phyloP scores from a whole-genome alignment of 306 rosid genomes.

The Cyamopsis tetragonoloba region DNA sequence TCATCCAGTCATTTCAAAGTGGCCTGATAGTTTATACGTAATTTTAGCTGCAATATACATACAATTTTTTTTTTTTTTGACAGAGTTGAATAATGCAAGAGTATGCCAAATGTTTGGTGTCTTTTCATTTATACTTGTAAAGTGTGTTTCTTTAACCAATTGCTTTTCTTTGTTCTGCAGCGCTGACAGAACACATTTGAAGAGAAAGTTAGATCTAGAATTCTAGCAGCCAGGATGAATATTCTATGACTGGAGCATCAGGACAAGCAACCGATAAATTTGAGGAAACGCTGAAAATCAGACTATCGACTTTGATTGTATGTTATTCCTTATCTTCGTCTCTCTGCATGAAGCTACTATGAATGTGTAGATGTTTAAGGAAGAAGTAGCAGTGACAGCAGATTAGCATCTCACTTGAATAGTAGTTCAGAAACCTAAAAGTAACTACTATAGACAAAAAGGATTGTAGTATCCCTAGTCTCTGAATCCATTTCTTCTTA shows the following conservation, averaged over 20 bases:
- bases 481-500: constrained; percentile 7
- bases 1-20: constrained; percentile 3
- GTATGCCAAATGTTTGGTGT: constrained; percentile 5
- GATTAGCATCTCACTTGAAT: constrained; percentile 23
- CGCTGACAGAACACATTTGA: constrained; percentile 87
- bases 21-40: not conserved
- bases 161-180: constrained; percentile 44
- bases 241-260: constrained; percentile 21
- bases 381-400: constrained; percentile 22
- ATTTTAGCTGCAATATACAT: not conserved
- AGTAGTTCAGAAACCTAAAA: constrained; percentile 21
- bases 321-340: constrained; percentile 4
- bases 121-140: not conserved
- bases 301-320: constrained; percentile 13
- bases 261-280: not conserved
- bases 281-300: constrained; percentile 22
- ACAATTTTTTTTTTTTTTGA: not conserved
- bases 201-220: constrained; percentile 92
- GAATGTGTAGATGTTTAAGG: constrained; percentile 25
- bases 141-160: constrained; percentile 5
- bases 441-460: constrained; percentile 20
- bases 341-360: constrained; percentile 31
- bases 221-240: constrained; percentile 62
- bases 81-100: constrained; percentile 7
- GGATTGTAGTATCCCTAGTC: constrained; percentile 3